Percentiles rank a stretch among this genome's conserved stretches.
Evolutionary conservation across 352 stramenopile species (phyloP).

Genomic region (Pseudoperonospora humuli): DNA sequence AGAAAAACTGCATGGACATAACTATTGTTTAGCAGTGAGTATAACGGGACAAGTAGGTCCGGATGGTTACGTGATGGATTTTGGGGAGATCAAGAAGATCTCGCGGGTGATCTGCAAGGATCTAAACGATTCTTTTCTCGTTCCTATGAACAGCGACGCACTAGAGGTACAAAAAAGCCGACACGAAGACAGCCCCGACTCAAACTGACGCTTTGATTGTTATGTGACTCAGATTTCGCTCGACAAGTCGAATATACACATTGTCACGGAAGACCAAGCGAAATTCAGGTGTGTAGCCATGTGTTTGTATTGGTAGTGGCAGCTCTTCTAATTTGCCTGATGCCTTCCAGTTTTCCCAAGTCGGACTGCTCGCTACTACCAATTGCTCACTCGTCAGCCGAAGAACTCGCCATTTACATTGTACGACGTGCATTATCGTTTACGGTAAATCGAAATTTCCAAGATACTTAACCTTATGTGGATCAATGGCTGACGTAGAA

Average conservation of each 20-base stretch:
- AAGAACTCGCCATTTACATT: background rate
- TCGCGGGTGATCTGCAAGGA: constrained; percentile 91
- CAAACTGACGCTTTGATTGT: no score
- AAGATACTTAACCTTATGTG: background rate
- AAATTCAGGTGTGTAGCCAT: constrained; percentile 69
- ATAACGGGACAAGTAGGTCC: constrained; percentile 77
- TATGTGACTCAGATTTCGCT: constrained; percentile 62
- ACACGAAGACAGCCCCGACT: no score
- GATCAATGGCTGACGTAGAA: constrained; percentile 34
- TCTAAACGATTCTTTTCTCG: constrained; percentile 96
- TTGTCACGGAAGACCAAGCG: constrained; percentile 92
- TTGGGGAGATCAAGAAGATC: constrained; percentile 96
- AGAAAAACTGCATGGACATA: constrained; percentile 96
- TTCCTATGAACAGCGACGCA: constrained; percentile 91
- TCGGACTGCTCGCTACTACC: constrained; percentile 93
- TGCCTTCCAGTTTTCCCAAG: constrained; percentile 79
- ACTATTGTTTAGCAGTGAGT: constrained; percentile 93
- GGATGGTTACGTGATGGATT: constrained; percentile 97
- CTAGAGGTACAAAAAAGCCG: constrained; percentile 77
- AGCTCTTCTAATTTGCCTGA: background rate
- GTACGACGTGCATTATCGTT: background rate
- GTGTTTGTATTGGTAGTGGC: background rate
- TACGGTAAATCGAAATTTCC: background rate
- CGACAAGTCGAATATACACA: constrained; percentile 75
- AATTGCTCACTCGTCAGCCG: constrained; percentile 91